Evolutionary conservation across 495 filamentous ascomycete species (phyloP), one percentile per base, ranked within the genome.

Genomic region (Hypomontagnella submonticulosa): DNA sequence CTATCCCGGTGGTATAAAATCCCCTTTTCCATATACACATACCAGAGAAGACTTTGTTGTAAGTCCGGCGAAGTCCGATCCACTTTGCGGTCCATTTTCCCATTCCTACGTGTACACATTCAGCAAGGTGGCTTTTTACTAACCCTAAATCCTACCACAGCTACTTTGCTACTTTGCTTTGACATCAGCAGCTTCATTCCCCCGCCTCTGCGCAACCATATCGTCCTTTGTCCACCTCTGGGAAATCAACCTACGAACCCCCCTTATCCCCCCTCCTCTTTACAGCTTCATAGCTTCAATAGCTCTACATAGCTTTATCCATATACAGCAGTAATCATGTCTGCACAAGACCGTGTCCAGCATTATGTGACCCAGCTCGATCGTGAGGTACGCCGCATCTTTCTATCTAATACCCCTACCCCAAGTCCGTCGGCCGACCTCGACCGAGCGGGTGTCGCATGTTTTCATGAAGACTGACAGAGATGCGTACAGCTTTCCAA

Each of bases 321-420:
- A 41, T 61, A 23, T 51, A 56, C 46, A 63, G 16, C 55, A 41
- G 8, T 11, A 15, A 47, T 20, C 51, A 88, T 88, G 86, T 92
- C 92, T 76, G 90, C 81, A 34, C 94, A 98, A 82, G 94, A 97
- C 71, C 91, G 90, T 79, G 88, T 91, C 67, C 92, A 97, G 82
- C 87, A 92, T 74, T 86, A 90, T 67, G 86, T 98, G 71, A 85
- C 88, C 61, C 90, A 93, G 85, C 90, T 98, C 80, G 94, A 98
- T 83, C 96, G 96, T 83, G 93, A 98, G 92, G 93, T 97, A 79
- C 71, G 91, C 84, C 41, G 33, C 37, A 49, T n/a, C 16, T 40
- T 33, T 51, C 11, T 46, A 18, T 1, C 4, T 13, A 16, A 19
- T 23, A 27, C 18, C 18, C 38, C 41, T 43, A 54, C 13, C 46